Evolutionary conservation across 2,329 filamentous ascomycete species (phyloP).

Genomic region (Paraphaeosphaeria sporulosa): DNA sequence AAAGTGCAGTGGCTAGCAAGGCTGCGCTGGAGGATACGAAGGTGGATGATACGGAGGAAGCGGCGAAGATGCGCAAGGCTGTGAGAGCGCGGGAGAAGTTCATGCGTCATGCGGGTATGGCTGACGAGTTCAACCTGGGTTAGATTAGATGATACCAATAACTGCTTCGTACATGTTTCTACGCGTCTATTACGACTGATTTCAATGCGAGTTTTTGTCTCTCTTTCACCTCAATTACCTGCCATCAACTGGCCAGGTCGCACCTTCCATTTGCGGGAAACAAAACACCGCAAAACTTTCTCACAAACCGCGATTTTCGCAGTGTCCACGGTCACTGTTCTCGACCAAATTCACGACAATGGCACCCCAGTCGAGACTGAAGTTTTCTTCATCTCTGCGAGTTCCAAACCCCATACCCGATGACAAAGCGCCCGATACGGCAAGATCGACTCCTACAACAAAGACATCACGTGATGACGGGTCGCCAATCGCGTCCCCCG

Average conservation of each 20-base stretch:
- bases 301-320: background rate
- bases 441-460: background rate
- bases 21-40: conserved; percentile 46
- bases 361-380: conserved; percentile 10
- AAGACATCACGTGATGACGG: conserved; percentile 15
- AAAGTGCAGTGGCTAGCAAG: conserved; percentile 49
- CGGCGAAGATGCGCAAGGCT: conserved; percentile 70
- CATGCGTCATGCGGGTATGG: conserved; percentile 60
- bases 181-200: background rate
- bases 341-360: background rate
- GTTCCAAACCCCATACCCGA: background rate
- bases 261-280: background rate
- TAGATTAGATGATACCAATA: conserved; percentile 35
- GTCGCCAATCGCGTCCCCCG: conserved; percentile 10
- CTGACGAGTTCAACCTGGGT: conserved; percentile 74
- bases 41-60: conserved; percentile 62
- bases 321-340: too few species aligned
- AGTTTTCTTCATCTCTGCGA: conserved; percentile 2
- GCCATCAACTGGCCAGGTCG: background rate
- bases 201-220: background rate
- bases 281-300: background rate
- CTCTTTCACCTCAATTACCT: background rate
- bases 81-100: conserved; percentile 54
- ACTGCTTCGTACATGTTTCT: background rate
- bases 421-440: conserved; percentile 15